These are phyloP conservation scores for Blastocystis sp. DNA, from an alignment of 352 stramenopile species.

Conservation along the genomic window DNA sequence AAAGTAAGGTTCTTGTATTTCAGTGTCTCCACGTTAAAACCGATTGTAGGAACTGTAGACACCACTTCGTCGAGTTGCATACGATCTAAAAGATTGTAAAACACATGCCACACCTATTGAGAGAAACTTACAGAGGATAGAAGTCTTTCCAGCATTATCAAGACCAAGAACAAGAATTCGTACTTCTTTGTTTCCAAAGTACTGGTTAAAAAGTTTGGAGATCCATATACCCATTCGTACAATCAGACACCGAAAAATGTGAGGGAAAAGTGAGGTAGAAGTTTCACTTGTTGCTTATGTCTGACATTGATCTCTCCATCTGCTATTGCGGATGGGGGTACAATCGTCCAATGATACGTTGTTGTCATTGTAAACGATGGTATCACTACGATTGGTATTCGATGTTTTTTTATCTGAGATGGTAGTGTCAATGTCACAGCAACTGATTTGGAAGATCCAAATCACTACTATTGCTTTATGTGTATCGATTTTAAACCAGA, in stretches of 20 bases:
- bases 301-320: background rate
- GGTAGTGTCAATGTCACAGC: constrained; percentile 7
- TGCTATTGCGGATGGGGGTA: background rate
- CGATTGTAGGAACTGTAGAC: constrained; percentile 96
- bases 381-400: constrained; percentile 32
- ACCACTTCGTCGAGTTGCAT: constrained; percentile 82
- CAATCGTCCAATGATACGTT: constrained; percentile 25
- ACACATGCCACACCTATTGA: background rate
- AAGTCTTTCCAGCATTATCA: constrained; percentile 98
- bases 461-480: constrained; percentile 28
- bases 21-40: constrained; percentile 85
- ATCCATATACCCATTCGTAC: constrained; percentile 89
- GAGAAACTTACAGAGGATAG: constrained; percentile 81
- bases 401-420: background rate
- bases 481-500: constrained; percentile 10
- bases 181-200: constrained; percentile 98
- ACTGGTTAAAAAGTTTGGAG: constrained; percentile 87
- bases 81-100: constrained; percentile 46
- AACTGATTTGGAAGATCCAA: constrained; percentile 12
- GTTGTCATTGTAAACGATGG: constrained; percentile 31
- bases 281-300: constrained; percentile 11
- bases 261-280: background rate
- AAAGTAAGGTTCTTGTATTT: constrained; percentile 81
- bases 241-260: background rate
- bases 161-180: constrained; percentile 98